Percentiles rank a stretch among this genome's conserved stretches.
Evolutionary conservation across 2,329 filamentous ascomycete genomes (phyloP).

Genomic region (Fusarium camptoceras): DNA sequence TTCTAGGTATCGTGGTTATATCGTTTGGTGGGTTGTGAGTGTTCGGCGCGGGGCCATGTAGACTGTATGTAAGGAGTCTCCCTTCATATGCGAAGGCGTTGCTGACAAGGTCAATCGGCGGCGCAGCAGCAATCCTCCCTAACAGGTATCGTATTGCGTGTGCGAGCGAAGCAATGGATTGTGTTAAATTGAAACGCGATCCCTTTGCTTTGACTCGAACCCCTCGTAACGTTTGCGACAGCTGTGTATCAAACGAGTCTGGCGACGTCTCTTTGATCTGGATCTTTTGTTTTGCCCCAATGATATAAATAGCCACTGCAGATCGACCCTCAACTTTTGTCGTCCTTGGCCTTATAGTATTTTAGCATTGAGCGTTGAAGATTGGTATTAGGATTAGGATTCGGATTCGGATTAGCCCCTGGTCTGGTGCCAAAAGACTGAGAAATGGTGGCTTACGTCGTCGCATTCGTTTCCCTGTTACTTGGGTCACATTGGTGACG

Average conservation of each 20-base stretch:
- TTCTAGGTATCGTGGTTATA: conserved; percentile 2
- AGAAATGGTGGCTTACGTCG: conserved; percentile 38
- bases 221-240: conserved; percentile 28
- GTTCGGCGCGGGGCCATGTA: conserved; percentile 16
- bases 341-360: neutral
- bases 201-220: neutral
- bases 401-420: conserved; percentile 15
- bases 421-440: neutral
- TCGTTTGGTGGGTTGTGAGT: conserved; percentile 8
- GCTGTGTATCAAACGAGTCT: neutral
- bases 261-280: conserved; percentile 24
- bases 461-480: conserved; percentile 23
- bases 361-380: neutral
- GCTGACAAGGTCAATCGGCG: neutral
- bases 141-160: conserved; percentile 5
- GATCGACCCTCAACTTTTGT: neutral
- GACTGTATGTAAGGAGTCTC: neutral
- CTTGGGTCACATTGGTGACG: conserved; percentile 8
- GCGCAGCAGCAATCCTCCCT: conserved; percentile 24
- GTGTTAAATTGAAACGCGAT: conserved; percentile 20
- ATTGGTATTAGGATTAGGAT: neutral
- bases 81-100: conserved; percentile 1
- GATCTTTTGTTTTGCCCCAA: neutral
- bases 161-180: neutral
- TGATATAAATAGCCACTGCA: neutral